Evolutionary conservation across 2,329 filamentous ascomycete species (phyloP).

Genomic region (Stachybotrys echinatus): DNA sequence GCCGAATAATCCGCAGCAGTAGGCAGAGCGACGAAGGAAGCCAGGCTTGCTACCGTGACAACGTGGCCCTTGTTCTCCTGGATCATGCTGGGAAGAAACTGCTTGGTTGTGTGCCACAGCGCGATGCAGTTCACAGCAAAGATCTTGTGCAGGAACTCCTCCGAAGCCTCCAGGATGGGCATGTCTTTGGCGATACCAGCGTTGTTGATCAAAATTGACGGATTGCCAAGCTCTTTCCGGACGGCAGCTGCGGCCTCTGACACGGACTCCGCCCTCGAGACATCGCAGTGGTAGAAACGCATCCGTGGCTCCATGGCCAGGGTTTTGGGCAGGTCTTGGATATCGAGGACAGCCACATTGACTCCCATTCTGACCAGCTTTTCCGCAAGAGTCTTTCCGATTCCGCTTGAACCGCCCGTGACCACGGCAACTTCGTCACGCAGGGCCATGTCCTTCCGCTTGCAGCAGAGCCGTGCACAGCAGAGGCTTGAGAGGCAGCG

Average conservation of each 20-base stretch:
- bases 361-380: slow-evolving; percentile 35
- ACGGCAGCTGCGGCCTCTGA: slow-evolving; percentile 32
- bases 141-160: slow-evolving; percentile 53
- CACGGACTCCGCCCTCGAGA: slow-evolving; percentile 38
- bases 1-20: slow-evolving; percentile 61
- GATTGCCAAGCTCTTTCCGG: slow-evolving; percentile 45
- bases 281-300: slow-evolving; percentile 31
- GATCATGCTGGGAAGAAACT: slow-evolving; percentile 64
- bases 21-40: slow-evolving; percentile 54
- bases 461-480: background rate
- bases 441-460: slow-evolving; percentile 25
- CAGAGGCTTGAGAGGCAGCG: slow-evolving; percentile 8
- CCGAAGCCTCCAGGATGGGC: slow-evolving; percentile 51
- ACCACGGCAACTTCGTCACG: slow-evolving; percentile 35
- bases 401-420: slow-evolving; percentile 38
- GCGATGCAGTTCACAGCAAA: slow-evolving; percentile 65
- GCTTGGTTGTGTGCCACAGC: slow-evolving; percentile 57
- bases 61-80: slow-evolving; percentile 62
- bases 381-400: slow-evolving; percentile 30
- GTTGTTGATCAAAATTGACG: slow-evolving; percentile 68
- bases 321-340: slow-evolving; percentile 29
- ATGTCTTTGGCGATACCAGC: slow-evolving; percentile 57
- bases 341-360: slow-evolving; percentile 65
- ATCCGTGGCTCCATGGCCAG: slow-evolving; percentile 14
- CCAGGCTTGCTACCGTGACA: slow-evolving; percentile 63